Base-by-base conservation (phyloP, 768 basidiomycete genomes). In the Ephemerocybe angulata region DNA sequence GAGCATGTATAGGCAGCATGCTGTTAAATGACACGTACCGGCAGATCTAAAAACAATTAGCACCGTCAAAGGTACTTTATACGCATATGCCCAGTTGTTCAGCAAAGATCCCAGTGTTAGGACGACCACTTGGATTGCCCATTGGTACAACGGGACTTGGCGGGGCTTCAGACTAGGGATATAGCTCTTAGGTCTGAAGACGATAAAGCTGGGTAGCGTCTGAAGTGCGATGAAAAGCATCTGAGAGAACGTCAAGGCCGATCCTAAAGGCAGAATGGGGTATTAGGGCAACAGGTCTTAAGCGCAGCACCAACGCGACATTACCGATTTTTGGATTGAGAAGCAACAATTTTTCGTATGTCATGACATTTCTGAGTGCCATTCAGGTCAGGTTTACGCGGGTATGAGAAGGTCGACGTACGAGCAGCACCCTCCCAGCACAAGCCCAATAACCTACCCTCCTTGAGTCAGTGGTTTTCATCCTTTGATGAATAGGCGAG, bases 1-100 rank as follows among this genome's bases (percentile, higher is more conserved):
- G 1, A 4, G 46, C n/a, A 21, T 25, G 53, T 19, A 51, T 11
- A 3, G 40, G 30, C 5, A 12, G 4, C 15, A n/a, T 17, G 13
- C n/a, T 17, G 21, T 12, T 13, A 31, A 25, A 51, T 46, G 55
- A 27, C 35, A 56, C 67, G 63, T 38, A 86, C 90, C 90, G 37
- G 88, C 90, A 49, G 89, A 91, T 33, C 92, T 83, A 67, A 93
- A 90, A 25, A 94, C 84, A 60, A 94, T 93, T 60, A 90, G 82
- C 3, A 94, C 71, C 1, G 88, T 83, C 43, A 92, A 72, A 3
- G 90, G 90, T 0, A 93, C 86, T 46, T 84, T 73, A 65, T 82
- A 89, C 0, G 84, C 85, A 63, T 86, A 91, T 1, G 86, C 88
- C 82, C 84, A 86, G 66, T 91, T 93, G 66, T 92, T 92, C 61